Conservation (phyloP, 257 asterid genomes). For the Misopates orontium region DNA sequence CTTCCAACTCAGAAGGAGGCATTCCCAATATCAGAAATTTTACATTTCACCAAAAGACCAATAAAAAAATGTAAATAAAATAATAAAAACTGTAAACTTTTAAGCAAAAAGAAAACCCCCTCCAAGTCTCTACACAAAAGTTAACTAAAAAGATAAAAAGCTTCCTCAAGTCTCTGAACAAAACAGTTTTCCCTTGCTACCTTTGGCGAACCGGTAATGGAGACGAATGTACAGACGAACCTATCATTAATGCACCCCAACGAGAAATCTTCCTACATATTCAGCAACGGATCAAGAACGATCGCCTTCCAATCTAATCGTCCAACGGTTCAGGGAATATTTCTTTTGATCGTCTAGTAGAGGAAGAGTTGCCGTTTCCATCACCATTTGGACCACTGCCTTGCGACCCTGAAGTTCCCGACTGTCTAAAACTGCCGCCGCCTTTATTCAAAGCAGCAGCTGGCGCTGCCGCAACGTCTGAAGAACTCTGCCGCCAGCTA, state of each 20-base stretch:
- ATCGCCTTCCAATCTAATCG: slow-evolving; percentile 43
- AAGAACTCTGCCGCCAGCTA: slow-evolving; percentile 57
- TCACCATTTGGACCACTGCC: slow-evolving; percentile 60
- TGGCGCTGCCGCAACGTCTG: slow-evolving; percentile 41
- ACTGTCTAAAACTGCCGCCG: slow-evolving; percentile 32
- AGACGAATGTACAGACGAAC: slow-evolving; percentile 34
- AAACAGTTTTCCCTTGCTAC: background rate
- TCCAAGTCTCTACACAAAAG: background rate
- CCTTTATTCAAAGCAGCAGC: slow-evolving; percentile 31
- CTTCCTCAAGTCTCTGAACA: background rate
- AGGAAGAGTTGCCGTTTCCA: slow-evolving; percentile 50
- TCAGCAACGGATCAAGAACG: slow-evolving; percentile 48
- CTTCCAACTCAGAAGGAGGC: slow-evolving; percentile 29
- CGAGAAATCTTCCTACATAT: slow-evolving; percentile 14
- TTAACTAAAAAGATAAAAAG: background rate
- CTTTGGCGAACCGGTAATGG: slow-evolving; percentile 22
- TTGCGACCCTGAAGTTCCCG: slow-evolving; percentile 34
- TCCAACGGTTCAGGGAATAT: slow-evolving; percentile 84
- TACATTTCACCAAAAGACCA: slow-evolving; percentile 40
- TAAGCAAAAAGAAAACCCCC: slow-evolving; percentile 10
- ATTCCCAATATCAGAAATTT: slow-evolving; percentile 38
- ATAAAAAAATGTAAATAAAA: slow-evolving; percentile 20
- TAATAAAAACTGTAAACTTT: slow-evolving; percentile 16
- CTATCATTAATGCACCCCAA: slow-evolving; percentile 26
- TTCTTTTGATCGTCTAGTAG: slow-evolving; percentile 67